phyloP scores from a whole-genome alignment of 2,329 filamentous ascomycete species.

The Conoideocrella luteorostrata region DNA sequence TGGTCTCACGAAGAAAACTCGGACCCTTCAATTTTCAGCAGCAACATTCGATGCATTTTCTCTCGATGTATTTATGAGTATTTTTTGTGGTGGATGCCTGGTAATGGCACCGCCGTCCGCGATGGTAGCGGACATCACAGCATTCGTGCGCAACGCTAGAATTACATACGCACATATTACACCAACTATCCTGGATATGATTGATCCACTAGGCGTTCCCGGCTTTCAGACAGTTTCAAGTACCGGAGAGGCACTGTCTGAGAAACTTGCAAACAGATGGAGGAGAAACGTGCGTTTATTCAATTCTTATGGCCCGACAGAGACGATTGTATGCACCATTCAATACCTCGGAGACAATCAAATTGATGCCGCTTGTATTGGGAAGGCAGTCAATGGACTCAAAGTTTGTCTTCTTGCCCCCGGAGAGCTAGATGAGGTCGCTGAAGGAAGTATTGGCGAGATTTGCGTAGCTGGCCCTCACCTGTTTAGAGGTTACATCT shows the following conservation, averaged over 20 bases:
- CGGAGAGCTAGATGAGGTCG: background rate
- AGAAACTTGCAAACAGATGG: background rate
- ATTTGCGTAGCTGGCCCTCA: conserved; percentile 1
- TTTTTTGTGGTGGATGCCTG: background rate
- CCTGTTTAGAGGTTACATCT: background rate
- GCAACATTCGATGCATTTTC: background rate
- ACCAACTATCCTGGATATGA: background rate
- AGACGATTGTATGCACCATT: conserved; percentile 1
- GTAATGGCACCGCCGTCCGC: background rate
- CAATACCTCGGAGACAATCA: background rate
- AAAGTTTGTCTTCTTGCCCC: background rate
- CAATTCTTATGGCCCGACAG: conserved; percentile 1
- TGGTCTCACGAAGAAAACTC: background rate
- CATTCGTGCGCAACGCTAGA: background rate
- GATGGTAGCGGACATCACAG: background rate
- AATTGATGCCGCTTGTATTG: background rate
- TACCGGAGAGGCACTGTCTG: background rate
- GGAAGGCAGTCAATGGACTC: background rate
- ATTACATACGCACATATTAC: background rate
- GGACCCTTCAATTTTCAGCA: background rate
- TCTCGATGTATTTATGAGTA: conserved; percentile 1
- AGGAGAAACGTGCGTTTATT: background rate
- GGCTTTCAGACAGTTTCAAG: background rate
- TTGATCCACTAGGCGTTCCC: background rate
- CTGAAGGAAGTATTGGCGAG: background rate